A percentile compares a stretch with the other conserved stretches of the same genome.
Conservation (phyloP, 2,329 filamentous ascomycete species). For the Arthrobotrys musiformis region DNA sequence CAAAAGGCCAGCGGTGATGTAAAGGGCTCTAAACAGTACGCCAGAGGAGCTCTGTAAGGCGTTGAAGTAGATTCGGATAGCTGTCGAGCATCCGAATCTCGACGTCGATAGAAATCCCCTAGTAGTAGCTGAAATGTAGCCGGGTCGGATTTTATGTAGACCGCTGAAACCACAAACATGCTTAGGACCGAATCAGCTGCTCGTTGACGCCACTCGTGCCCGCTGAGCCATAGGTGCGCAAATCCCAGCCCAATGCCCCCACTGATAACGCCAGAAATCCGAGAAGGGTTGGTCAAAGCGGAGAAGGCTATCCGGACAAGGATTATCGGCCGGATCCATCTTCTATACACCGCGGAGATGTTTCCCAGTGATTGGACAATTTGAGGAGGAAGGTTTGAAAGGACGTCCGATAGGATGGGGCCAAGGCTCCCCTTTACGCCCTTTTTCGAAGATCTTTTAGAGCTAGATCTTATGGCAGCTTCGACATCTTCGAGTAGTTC, state of each 20-base stretch:
- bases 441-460: no score
- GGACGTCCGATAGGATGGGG: neutral
- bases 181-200: neutral
- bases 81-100: neutral
- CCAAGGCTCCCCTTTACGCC: neutral
- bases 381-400: neutral
- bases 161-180: neutral
- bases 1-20: neutral
- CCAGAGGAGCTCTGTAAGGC: neutral
- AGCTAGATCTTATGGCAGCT: neutral
- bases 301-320: neutral
- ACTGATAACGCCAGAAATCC: neutral
- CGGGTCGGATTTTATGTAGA: conserved; percentile 1
- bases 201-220: neutral
- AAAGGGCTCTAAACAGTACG: neutral
- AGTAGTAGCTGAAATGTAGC: neutral
- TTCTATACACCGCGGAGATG: neutral
- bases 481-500: neutral
- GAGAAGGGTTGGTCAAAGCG: neutral
- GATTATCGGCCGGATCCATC: neutral
- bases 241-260: neutral
- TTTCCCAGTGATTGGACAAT: neutral
- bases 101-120: neutral
- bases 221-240: neutral
- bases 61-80: neutral